Conservation (phyloP, 2,329 filamentous ascomycete species). For the Cryphonectria japonica region DNA sequence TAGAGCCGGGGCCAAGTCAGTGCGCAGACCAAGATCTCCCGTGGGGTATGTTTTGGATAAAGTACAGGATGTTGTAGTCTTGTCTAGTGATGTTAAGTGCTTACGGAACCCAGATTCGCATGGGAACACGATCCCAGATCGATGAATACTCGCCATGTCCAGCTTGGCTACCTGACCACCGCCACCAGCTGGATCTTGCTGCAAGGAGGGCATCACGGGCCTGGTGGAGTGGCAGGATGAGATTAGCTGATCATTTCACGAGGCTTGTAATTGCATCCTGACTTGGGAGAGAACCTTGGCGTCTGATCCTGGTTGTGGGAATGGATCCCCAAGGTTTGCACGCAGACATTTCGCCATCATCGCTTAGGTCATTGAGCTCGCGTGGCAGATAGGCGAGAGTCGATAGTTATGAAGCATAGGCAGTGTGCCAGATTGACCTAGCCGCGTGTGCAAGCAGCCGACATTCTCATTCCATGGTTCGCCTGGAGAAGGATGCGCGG, state of each 20-base stretch:
- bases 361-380: not conserved
- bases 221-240: not conserved
- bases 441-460: not conserved
- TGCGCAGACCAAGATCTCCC: not conserved
- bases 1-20: not conserved
- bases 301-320: not conserved
- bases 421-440: not conserved
- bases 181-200: not conserved
- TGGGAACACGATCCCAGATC: not conserved
- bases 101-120: not conserved
- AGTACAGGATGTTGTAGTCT: not conserved
- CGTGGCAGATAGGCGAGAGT: not conserved
- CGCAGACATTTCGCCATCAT: not conserved
- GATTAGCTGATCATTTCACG: not conserved
- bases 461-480: not conserved
- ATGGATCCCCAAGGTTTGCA: not conserved
- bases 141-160: not conserved
- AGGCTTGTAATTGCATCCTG: not conserved
- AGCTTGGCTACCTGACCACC: not conserved
- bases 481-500: constrained; percentile 4
- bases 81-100: not conserved
- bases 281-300: not conserved
- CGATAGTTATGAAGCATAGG: not conserved
- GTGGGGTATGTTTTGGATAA: not conserved
- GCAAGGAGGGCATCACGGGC: not conserved